Evolutionary conservation across 352 stramenopile genomes (phyloP).

Genomic region (Globisporangium viniferum): DNA sequence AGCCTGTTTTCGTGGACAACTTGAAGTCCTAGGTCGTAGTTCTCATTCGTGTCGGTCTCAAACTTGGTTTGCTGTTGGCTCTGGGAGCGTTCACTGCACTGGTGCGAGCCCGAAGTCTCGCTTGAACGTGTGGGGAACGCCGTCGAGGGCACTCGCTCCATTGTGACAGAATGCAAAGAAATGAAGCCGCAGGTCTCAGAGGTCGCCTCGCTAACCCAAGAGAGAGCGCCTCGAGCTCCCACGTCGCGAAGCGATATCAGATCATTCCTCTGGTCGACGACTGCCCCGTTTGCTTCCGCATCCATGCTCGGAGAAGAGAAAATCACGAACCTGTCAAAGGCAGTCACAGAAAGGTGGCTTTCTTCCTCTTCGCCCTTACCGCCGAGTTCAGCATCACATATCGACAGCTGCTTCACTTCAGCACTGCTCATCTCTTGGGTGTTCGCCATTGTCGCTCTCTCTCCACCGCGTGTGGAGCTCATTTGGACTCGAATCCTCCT

Average conservation of each 20-base stretch:
- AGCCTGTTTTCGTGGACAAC: background rate
- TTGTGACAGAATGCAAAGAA: background rate
- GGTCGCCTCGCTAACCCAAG: background rate
- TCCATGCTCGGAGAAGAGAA: background rate
- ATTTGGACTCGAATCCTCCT: background rate
- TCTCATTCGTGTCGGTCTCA: background rate
- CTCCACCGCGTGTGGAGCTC: background rate
- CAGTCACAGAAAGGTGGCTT: background rate
- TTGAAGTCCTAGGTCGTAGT: too few species aligned
- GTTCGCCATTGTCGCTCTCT: background rate
- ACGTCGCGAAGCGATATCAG: slow-evolving; percentile 6
- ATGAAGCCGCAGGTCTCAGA: background rate
- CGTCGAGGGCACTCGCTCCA: background rate
- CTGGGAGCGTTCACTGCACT: background rate
- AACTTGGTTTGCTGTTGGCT: background rate
- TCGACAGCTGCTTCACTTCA: background rate
- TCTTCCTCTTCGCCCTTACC: background rate
- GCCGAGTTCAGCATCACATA: background rate
- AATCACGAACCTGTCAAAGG: background rate
- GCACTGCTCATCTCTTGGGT: background rate
- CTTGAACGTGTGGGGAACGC: background rate
- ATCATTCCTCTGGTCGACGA: slow-evolving; percentile 8
- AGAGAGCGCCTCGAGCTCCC: background rate
- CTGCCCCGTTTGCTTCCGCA: background rate
- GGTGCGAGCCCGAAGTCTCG: background rate